Evolutionary conservation across 306 rosid species (phyloP).

Genomic region (Quercus mongolica): DNA sequence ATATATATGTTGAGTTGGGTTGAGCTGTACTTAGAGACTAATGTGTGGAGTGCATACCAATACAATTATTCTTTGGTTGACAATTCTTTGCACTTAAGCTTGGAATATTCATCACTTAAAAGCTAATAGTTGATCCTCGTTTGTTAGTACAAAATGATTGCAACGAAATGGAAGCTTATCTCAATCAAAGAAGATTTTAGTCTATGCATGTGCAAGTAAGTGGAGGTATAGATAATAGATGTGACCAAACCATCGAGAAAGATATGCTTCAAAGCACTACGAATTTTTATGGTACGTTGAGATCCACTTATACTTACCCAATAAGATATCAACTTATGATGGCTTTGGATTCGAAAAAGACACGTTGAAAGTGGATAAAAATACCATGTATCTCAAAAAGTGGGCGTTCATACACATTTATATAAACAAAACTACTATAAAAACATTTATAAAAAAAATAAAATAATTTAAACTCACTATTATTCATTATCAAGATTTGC

Average conservation of each 20-base stretch:
- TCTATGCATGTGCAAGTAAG: background rate
- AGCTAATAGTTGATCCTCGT: background rate
- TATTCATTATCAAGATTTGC: too few relatives aligned
- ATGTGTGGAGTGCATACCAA: background rate
- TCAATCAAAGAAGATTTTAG: background rate
- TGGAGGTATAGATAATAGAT: background rate
- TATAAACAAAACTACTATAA: too few relatives aligned
- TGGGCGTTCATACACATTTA: too few relatives aligned
- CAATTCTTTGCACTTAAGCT: background rate
- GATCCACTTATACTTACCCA: background rate
- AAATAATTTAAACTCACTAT: too few relatives aligned
- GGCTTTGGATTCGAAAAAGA: too few relatives aligned
- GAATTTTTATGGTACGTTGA: background rate
- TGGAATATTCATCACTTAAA: background rate
- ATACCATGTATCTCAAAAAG: too few relatives aligned
- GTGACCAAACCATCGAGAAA: background rate
- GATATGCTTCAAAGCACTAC: background rate
- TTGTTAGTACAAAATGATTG: background rate
- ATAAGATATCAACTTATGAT: too few relatives aligned
- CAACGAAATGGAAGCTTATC: background rate
- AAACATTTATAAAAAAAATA: too few relatives aligned
- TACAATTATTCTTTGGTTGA: background rate
- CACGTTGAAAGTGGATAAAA: too few relatives aligned
- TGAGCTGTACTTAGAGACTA: background rate
- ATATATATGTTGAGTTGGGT: too few relatives aligned